Conservation (phyloP, 495 filamentous ascomycete species). For the Bombardia bombarda region DNA sequence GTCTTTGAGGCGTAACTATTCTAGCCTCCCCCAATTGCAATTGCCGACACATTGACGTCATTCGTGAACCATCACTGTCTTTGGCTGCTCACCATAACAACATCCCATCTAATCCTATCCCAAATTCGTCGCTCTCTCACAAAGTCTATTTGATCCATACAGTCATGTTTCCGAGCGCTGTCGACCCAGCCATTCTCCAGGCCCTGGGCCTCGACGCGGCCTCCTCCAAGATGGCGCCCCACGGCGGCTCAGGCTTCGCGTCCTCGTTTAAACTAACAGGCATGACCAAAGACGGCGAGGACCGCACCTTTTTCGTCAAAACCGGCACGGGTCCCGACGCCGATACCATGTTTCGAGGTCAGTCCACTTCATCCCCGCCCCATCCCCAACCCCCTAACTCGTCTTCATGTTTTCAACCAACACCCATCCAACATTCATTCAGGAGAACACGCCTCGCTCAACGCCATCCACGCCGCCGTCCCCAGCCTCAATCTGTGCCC, state of each 20-base stretch:
- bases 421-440: slow-evolving; percentile 5
- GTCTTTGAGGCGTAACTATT: too few relatives aligned
- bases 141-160: too few relatives aligned
- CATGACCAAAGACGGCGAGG: slow-evolving; percentile 41
- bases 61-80: too few relatives aligned
- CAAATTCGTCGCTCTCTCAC: too few relatives aligned
- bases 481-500: slow-evolving; percentile 76
- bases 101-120: too few relatives aligned
- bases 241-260: slow-evolving; percentile 68
- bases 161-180: too few relatives aligned
- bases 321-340: slow-evolving; percentile 57
- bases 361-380: slow-evolving; percentile 2
- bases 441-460: slow-evolving; percentile 78
- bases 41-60: too few relatives aligned
- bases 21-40: too few relatives aligned
- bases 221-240: slow-evolving; percentile 48
- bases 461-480: slow-evolving; percentile 63
- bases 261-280: slow-evolving; percentile 59
- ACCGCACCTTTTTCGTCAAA: slow-evolving; percentile 73
- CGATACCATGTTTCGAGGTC: slow-evolving; percentile 66
- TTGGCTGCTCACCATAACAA: too few relatives aligned
- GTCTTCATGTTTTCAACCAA: background rate
- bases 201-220: slow-evolving; percentile 59
- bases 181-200: slow-evolving; percentile 53
- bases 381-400: background rate